Evolutionary conservation across 2,329 filamentous ascomycete species (phyloP).

Genomic region (Sordariomycetes sp.): DNA sequence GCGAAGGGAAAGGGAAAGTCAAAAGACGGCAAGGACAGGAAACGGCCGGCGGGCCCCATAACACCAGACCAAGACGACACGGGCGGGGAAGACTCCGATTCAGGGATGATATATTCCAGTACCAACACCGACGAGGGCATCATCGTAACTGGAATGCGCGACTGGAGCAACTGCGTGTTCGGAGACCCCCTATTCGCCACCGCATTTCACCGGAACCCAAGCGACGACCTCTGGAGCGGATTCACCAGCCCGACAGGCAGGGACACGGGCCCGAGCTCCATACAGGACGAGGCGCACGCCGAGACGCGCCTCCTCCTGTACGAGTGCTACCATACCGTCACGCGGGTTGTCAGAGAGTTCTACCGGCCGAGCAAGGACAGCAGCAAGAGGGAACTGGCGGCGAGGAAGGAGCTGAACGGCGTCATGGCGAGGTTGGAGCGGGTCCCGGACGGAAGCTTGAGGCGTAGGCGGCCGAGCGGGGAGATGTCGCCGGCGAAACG

Average conservation of each 20-base stretch:
- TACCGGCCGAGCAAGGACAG: constrained; percentile 36
- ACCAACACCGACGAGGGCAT: constrained; percentile 9
- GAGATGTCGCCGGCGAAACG: constrained; percentile 32
- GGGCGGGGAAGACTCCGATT: not conserved
- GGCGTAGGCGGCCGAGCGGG: constrained; percentile 19
- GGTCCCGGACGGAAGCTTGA: constrained; percentile 9
- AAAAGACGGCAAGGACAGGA: constrained; percentile 5
- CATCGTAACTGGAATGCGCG: constrained; percentile 34
- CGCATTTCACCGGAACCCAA: constrained; percentile 30
- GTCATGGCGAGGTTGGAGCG: constrained; percentile 18
- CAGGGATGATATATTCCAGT: not conserved
- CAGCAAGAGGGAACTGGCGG: constrained; percentile 35
- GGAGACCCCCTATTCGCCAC: constrained; percentile 43
- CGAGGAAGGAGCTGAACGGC: constrained; percentile 33
- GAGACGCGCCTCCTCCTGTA: constrained; percentile 39
- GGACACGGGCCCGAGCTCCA: constrained; percentile 12
- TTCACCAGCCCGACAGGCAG: constrained; percentile 18
- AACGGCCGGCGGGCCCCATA: not conserved
- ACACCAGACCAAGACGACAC: not conserved
- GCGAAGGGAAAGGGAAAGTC: not conserved
- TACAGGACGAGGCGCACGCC: constrained; percentile 29
- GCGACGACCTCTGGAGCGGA: constrained; percentile 30
- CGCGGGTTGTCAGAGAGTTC: constrained; percentile 38
- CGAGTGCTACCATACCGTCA: constrained; percentile 41
- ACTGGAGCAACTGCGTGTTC: constrained; percentile 46